Evolutionary conservation across 2,329 filamentous ascomycete species (phyloP).

Genomic region (Thermomyces lanuginosus): DNA sequence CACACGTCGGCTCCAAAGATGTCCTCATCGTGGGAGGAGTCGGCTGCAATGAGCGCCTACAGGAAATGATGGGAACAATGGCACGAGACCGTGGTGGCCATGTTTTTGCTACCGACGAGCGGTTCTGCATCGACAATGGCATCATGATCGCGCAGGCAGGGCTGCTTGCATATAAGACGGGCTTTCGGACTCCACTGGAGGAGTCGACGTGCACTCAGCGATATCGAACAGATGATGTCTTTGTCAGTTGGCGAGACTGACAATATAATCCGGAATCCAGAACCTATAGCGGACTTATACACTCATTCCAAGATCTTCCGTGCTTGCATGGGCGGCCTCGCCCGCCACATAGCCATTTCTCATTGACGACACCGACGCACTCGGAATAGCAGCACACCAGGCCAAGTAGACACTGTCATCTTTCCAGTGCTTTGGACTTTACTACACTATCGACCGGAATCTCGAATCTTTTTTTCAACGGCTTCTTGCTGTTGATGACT

Average conservation of each 20-base stretch:
- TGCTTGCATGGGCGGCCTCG: no score
- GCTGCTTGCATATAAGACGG: slow-evolving; percentile 65
- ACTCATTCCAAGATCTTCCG: no score
- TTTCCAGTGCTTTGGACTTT: no score
- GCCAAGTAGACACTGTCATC: no score
- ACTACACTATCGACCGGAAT: no score
- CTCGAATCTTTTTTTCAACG: no score
- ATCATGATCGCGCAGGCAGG: slow-evolving; percentile 99
- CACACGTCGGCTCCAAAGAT: slow-evolving; percentile 78
- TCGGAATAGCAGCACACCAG: no score
- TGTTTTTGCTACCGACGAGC: slow-evolving; percentile 88
- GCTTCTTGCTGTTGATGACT: no score
- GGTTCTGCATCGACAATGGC: slow-evolving; percentile 97
- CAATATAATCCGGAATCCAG: not conserved
- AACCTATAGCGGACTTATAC: no score
- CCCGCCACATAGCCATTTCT: no score
- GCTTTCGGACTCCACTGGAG: slow-evolving; percentile 57
- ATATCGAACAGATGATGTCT: slow-evolving; percentile 68
- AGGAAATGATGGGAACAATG: slow-evolving; percentile 98
- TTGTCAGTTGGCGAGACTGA: slow-evolving; percentile 59
- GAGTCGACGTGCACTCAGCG: slow-evolving; percentile 75
- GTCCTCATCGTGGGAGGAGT: slow-evolving; percentile 93
- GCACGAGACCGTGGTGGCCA: slow-evolving; percentile 72
- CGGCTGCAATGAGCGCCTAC: slow-evolving; percentile 81
- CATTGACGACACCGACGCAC: no score